phyloP scores from a whole-genome alignment of 352 stramenopile genomes.

The Phytopythium sindhum region DNA sequence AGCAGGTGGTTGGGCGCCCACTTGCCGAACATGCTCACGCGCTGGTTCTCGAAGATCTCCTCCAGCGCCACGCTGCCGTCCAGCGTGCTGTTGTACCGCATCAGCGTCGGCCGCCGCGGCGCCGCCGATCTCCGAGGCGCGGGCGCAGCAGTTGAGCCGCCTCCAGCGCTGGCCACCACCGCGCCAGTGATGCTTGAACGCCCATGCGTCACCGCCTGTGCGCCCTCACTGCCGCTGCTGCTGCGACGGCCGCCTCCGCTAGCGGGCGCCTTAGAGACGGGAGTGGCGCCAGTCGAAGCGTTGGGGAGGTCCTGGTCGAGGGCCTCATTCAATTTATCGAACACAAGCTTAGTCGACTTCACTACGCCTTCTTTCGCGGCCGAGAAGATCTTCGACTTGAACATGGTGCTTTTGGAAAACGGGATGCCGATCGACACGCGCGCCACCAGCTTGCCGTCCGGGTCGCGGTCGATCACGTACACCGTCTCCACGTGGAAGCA shows the following conservation, averaged over 20 bases:
- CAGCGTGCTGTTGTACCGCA: conserved; percentile 62
- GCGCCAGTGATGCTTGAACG: neutral
- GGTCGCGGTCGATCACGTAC: conserved; percentile 43
- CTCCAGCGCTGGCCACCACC: neutral
- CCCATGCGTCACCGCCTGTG: neutral
- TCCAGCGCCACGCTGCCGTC: conserved; percentile 76
- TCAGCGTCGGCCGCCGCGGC: conserved; percentile 27
- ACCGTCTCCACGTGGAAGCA: conserved; percentile 75
- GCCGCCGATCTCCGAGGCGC: conserved; percentile 7
- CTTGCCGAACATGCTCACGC: conserved; percentile 85
- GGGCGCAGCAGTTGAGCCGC: neutral
- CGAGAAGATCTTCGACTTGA: conserved; percentile 82
- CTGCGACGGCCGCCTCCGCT: neutral
- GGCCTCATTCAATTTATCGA: conserved; percentile 48
- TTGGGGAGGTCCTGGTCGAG: conserved; percentile 23
- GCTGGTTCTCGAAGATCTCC: conserved; percentile 89
- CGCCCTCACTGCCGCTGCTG: neutral
- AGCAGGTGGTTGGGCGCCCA: conserved; percentile 84
- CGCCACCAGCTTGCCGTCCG: conserved; percentile 35
- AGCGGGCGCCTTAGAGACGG: conserved; percentile 5
- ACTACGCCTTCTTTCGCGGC: conserved; percentile 59
- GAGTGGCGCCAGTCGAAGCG: conserved; percentile 2
- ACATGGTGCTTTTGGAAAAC: conserved; percentile 85
- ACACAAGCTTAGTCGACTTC: conserved; percentile 55
- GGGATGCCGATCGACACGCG: conserved; percentile 67